A percentile compares a stretch with the other conserved stretches of the same genome.
phyloP scores from a whole-genome alignment of 257 asterid genomes.

The Dorcoceras hygrometricum region DNA sequence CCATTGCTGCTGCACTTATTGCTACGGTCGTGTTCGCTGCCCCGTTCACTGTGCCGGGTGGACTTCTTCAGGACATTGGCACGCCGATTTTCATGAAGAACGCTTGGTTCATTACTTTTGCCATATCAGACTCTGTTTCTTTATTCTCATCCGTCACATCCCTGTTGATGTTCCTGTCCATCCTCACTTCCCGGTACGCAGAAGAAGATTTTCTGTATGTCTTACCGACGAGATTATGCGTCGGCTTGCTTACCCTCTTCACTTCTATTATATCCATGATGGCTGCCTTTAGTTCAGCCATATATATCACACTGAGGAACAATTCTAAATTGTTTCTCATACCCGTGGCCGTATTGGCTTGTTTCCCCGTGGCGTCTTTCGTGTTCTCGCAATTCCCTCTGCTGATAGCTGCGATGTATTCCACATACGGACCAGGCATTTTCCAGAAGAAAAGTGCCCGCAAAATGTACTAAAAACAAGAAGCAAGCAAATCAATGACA shows the following conservation, averaged over 20 bases:
- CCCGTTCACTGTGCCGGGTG: constrained; percentile 26
- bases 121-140: constrained; percentile 1
- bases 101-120: neutral
- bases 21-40: constrained; percentile 23
- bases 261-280: constrained; percentile 14
- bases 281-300: neutral
- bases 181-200: constrained; percentile 14
- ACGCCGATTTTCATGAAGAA: neutral
- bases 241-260: constrained; percentile 8
- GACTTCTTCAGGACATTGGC: neutral
- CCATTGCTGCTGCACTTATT: constrained; percentile 21
- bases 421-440: constrained; percentile 16
- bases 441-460: neutral
- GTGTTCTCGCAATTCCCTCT: constrained; percentile 2
- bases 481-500: neutral
- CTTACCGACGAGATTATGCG: neutral
- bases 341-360: neutral
- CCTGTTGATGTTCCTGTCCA: constrained; percentile 9
- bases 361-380: neutral
- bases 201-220: neutral
- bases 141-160: constrained; percentile 9
- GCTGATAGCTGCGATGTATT: neutral
- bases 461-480: neutral
- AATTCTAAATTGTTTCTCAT: neutral
- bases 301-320: constrained; percentile 3